Conservation (phyloP, 257 asterid species). For the Rhazya stricta region DNA sequence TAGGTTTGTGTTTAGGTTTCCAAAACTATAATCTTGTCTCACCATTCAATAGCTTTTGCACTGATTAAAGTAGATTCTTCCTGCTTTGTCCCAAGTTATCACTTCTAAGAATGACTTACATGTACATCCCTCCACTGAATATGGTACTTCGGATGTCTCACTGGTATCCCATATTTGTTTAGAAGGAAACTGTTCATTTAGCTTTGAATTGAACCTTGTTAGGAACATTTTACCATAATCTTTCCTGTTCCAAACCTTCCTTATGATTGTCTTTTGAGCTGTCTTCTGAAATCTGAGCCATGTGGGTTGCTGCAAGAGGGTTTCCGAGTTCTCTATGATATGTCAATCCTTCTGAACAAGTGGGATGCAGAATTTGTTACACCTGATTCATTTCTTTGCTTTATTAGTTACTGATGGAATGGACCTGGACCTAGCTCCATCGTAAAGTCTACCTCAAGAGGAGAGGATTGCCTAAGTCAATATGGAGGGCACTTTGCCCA, state of each 20-base stretch:
- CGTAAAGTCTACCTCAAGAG: too few relatives aligned
- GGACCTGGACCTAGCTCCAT: too few relatives aligned
- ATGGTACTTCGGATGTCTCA: not conserved
- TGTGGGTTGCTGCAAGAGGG: not conserved
- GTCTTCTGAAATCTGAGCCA: not conserved
- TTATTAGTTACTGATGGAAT: too few relatives aligned
- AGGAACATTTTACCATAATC: not conserved
- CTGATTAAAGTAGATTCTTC: too few relatives aligned
- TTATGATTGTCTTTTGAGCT: not conserved
- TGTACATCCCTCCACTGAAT: not conserved
- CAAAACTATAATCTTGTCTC: too few relatives aligned
- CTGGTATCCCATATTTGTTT: not conserved
- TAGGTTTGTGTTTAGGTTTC: too few relatives aligned
- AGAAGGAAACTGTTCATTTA: not conserved
- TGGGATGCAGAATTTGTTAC: not conserved
- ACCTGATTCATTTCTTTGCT: not conserved
- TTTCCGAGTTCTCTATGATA: not conserved
- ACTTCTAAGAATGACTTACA: too few relatives aligned
- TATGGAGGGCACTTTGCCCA: too few relatives aligned
- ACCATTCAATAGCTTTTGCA: too few relatives aligned
- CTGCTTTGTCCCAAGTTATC: too few relatives aligned
- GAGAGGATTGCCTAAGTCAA: too few relatives aligned
- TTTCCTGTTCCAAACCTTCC: not conserved
- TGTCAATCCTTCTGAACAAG: not conserved
- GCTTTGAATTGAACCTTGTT: not conserved